Base-by-base conservation (phyloP, 805 yeast species). In the Kodamaea sagamina region DNA sequence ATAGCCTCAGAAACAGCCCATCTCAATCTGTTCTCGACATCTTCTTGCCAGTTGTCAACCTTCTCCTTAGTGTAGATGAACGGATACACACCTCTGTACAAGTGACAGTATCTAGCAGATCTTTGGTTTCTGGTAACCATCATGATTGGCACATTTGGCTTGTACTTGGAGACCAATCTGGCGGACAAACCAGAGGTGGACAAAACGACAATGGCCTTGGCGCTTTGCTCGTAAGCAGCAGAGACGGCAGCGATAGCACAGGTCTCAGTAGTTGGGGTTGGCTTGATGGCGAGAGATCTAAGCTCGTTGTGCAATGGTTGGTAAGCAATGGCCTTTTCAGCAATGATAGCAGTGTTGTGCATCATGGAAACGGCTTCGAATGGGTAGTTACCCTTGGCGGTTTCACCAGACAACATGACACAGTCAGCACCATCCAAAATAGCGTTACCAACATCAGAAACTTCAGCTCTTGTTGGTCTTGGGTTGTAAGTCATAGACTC, bases 401-500 rank as follows among this genome's bases (percentile, higher is more conserved):
- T 93, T 79, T 93, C 99, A 71, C 99, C 99, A 46, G 96, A 86
- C 69, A 93, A 82, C 99, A 93, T 93, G 68, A 93, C 98, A 86
- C 99, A 93, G 78, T 93, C 99, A 63, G 98, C 97, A 75, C 99
- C 99, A 66, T 93, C 99, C 67, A 93, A 81, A 56, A 93, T 87
- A 59, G 99, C 99, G 74, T 93, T 93, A 76, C 99, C 99, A 53
- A 93, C 99, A 72, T 93, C 99, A 45, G 96, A 85, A 49, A 93
- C 99, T 78, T 93, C 99, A 58, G 99, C 99, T 78, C 99, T 87
- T 68, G 99, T 93, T 74, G 99, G 99, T 75, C 99, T 86, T 71
- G 99, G 99, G 86, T 93, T 93, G 77, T 86, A 89, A 49, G 98
- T 93, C 99, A 93, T 93, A 48, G 97, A 89, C 77, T 93, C 99